These are phyloP conservation scores for Eustoma russellianum DNA, from an alignment of 257 asterid species.

Conservation along the genomic window DNA sequence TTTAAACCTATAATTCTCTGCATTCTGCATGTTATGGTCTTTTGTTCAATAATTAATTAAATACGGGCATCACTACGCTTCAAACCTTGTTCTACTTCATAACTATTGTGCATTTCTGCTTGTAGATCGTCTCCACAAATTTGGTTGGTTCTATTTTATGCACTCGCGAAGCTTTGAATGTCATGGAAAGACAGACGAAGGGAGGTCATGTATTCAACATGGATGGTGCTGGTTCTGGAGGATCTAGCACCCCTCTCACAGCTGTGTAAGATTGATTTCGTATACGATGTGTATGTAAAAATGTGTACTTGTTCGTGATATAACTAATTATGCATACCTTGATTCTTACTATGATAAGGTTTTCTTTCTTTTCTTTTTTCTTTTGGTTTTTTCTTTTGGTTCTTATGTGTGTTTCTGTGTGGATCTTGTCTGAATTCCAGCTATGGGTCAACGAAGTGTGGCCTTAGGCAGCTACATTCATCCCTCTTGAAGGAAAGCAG, in stretches of 20 bases:
- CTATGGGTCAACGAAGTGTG: slow-evolving; percentile 96
- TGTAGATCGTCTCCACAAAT: slow-evolving; percentile 90
- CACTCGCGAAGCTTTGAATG: slow-evolving; percentile 79
- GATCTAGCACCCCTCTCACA: slow-evolving; percentile 95
- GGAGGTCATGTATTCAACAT: slow-evolving; percentile 95
- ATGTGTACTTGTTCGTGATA: neutral
- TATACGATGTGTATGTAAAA: neutral
- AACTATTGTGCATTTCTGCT: slow-evolving; percentile 4
- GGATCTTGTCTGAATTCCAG: slow-evolving; percentile 26
- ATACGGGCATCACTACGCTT: no score
- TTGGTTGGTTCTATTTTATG: slow-evolving; percentile 91
- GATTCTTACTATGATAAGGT: neutral
- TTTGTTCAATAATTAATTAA: neutral
- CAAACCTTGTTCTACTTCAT: no score
- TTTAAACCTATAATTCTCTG: neutral
- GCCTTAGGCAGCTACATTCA: slow-evolving; percentile 93
- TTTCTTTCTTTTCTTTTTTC: neutral
- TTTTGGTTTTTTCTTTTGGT: neutral
- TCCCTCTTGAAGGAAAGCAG: slow-evolving; percentile 81
- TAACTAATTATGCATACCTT: neutral
- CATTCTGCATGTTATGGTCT: neutral
- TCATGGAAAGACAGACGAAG: slow-evolving; percentile 52
- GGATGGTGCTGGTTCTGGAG: slow-evolving; percentile 99
- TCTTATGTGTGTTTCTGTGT: neutral
- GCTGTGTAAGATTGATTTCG: slow-evolving; percentile 66